Evolutionary conservation across 768 basidiomycete species (phyloP).

Genomic region (Rhizopogon vulgaris): DNA sequence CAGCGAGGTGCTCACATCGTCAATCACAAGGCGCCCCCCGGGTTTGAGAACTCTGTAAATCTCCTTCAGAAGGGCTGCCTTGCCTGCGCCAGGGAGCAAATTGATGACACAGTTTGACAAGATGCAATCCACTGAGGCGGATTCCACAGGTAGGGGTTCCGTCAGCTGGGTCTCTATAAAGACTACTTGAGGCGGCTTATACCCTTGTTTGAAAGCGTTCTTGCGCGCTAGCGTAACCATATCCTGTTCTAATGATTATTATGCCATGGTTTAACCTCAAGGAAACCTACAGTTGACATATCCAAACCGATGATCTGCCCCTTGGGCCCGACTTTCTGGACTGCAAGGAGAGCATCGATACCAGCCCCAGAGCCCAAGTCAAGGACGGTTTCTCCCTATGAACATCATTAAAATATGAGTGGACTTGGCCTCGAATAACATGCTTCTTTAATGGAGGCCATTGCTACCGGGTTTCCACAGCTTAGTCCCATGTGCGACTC

Average conservation of each 20-base stretch:
- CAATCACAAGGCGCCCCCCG: constrained; percentile 47
- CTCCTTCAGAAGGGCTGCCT: constrained; percentile 39
- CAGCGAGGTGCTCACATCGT: constrained; percentile 33
- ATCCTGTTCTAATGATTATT: constrained; percentile 28
- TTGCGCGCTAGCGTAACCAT: constrained; percentile 44
- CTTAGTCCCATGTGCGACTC: constrained; percentile 44
- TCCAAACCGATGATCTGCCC: constrained; percentile 55
- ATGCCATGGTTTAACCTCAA: neutral
- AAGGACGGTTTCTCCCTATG: constrained; percentile 50
- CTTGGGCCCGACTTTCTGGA: constrained; percentile 38
- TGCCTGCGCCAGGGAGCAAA: constrained; percentile 37
- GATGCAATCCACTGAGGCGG: constrained; percentile 46
- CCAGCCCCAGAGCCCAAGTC: constrained; percentile 57
- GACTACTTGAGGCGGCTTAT: constrained; percentile 42
- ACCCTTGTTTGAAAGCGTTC: constrained; percentile 34
- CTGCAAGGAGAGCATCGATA: constrained; percentile 49
- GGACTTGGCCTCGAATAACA: neutral
- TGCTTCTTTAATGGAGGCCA: constrained; percentile 42
- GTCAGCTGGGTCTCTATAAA: constrained; percentile 41
- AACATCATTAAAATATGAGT: neutral
- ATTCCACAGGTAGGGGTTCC: constrained; percentile 40
- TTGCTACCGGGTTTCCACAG: constrained; percentile 48
- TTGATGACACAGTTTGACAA: constrained; percentile 56
- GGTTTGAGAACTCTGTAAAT: constrained; percentile 45
- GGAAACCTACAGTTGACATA: constrained; percentile 35